phyloP scores from a whole-genome alignment of 352 stramenopile species.

The Elongisporangium anandrum region DNA sequence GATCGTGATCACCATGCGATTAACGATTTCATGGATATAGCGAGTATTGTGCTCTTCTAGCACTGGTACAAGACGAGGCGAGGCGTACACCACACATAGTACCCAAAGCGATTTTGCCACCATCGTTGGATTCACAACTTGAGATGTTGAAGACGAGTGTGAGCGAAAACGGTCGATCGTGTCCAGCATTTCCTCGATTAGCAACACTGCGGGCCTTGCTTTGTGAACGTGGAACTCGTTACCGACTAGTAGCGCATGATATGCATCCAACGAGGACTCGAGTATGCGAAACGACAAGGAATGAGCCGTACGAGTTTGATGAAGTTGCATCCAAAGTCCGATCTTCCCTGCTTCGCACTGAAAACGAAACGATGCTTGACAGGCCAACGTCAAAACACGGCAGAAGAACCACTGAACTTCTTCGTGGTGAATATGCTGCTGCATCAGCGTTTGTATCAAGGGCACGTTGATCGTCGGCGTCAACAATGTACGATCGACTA shows the following conservation, averaged over 20 bases:
- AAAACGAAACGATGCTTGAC: slow-evolving; percentile 9
- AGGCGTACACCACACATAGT: not conserved
- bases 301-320: slow-evolving; percentile 5
- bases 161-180: not conserved
- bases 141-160: not conserved
- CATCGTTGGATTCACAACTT: not conserved
- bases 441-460: slow-evolving; percentile 7
- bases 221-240: slow-evolving; percentile 14
- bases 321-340: slow-evolving; percentile 11
- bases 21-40: not conserved
- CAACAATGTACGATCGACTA: not conserved
- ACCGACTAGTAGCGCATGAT: slow-evolving; percentile 11
- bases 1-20: not conserved
- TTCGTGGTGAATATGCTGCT: slow-evolving; percentile 12
- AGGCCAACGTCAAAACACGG: slow-evolving; percentile 8
- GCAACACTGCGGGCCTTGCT: not conserved
- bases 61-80: not conserved
- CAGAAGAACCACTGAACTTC: slow-evolving; percentile 22
- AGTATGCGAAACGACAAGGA: slow-evolving; percentile 15
- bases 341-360: slow-evolving; percentile 14
- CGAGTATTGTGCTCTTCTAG: not conserved
- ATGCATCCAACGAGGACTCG: slow-evolving; percentile 10
- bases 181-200: not conserved
- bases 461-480: slow-evolving; percentile 4
- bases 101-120: not conserved